Evolutionary conservation across 768 basidiomycete genomes (phyloP), one percentile per base, ranked within the genome.

Genomic region (Cyclocybe cylindracea): DNA sequence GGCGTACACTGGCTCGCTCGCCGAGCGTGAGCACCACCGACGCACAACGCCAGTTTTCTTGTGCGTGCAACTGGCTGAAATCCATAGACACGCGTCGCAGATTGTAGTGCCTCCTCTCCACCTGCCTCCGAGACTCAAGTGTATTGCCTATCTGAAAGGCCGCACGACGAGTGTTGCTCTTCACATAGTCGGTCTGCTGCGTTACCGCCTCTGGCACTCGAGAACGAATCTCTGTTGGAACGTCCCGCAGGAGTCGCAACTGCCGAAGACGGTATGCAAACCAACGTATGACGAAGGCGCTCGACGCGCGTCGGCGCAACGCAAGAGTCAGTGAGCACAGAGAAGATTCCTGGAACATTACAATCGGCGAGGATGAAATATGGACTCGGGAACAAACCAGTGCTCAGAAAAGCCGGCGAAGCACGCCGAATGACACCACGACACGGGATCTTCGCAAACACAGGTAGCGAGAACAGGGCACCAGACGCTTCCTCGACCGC

Each of bases 201-300:
- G 39, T 49, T 51, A 57, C 58, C 42, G 54, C 52, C 52, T 54
- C 50, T 63, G 66, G 71, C 64, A 67, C 70, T 74, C 75, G 80
- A 83, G 82, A 78, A 74, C 78, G 65, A 80, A 76, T 78, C 80
- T 80, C 79, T 82, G 62, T 78, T 78, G 68, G 59, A 61, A 61
- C 68, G 64, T 71, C 78, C 78, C 76, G 60, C 36, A 60, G 74
- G 66, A 73, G 59, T 58, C 63, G 54, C 69, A 78, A 78, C 66
- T 74, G 70, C 71, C 69, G 48, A 44, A 35, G 54, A 54, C 39
- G 49, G 36, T 14, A 50, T 50, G 46, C 11, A 50, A 46, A 63
- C 61, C 61, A 66, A 69, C 69, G 56, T 70, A 58, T 44, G 44
- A 41, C 19, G 10, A 41, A 42, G 19, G 46, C 35, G 13, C 29